phyloP scores from a whole-genome alignment of 257 asterid genomes.

The Solanum chiquidenum region DNA sequence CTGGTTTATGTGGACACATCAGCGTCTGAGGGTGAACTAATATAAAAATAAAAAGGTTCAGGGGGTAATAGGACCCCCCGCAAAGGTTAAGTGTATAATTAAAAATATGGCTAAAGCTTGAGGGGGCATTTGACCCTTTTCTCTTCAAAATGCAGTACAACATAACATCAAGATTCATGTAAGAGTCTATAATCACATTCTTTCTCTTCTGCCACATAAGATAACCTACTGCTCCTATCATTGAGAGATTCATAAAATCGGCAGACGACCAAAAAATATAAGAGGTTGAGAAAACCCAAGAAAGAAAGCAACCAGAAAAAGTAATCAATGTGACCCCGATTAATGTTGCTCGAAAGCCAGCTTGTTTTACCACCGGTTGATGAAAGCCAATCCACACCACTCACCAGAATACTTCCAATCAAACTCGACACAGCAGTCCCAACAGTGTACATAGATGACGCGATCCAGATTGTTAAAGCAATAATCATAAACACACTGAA shows the following conservation, averaged over 20 bases:
- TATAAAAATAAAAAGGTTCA: too few species aligned
- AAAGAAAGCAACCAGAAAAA: constrained; percentile 5
- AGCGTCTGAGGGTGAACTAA: too few species aligned
- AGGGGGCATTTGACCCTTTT: too few species aligned
- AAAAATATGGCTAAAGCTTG: too few species aligned
- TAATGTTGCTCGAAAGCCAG: constrained; percentile 15
- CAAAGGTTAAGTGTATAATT: too few species aligned
- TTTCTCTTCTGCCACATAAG: neutral
- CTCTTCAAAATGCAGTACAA: too few species aligned
- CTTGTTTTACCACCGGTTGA: neutral
- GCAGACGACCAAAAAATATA: neutral
- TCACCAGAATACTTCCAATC: constrained; percentile 6
- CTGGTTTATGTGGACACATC: too few species aligned
- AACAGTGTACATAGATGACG: neutral
- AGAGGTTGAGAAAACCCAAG: neutral
- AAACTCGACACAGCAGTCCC: constrained; percentile 4
- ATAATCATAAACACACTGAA: neutral
- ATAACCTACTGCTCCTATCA: neutral
- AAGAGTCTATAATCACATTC: neutral
- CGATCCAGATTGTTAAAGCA: neutral
- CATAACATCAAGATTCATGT: neutral
- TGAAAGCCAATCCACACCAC: neutral
- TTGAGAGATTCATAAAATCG: neutral
- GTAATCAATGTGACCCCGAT: constrained; percentile 12
- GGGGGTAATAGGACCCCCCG: too few species aligned